Base-by-base conservation (phyloP, 495 filamentous ascomycete species). In the Aspergillus haitiensis region DNA sequence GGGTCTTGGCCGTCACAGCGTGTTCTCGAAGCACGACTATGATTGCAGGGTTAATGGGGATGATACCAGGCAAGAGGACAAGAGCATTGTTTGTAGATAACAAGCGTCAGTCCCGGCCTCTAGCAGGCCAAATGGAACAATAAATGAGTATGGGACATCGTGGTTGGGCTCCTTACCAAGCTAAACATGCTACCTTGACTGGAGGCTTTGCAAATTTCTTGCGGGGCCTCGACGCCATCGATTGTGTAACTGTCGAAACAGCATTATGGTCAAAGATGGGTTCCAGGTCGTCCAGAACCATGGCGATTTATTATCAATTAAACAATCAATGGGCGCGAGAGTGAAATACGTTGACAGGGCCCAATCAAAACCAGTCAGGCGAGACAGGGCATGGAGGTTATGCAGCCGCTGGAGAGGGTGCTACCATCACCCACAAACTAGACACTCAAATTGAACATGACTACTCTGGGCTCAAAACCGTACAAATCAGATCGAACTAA, bases 131-230 rank as follows among this genome's bases (percentile, higher is more conserved):
- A 40, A 57, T 34, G 8, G 15, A 47, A n/a, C 1, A 34, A 35
- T 45, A 8, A 34, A 35, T 45, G n/a, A 61, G 18, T 15, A 48
- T 44, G 33, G 34, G 21, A 27, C 21, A 27, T 27, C 54, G 49
- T 46, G 33, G 59, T 49, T 37, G 60, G 50, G 45, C 33, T 55
- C 70, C 80, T 70, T 74, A 85, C 84, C 84, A 86, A 60, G 81
- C 76, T 61, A 86, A 68, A 73, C 84, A 86, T 21, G 83, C 84
- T 64, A 84, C 78, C 69, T 86, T 86, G 27, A 85, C 83, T n/a
- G 84, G 84, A 37, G 84, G 84, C 71, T 78, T 78, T 52, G 77
- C 75, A 59, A 79, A 79, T 63, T 78, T 79, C 73, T 76, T 78
- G 63, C 77, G 74, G 59, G 67, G 64, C 51, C 57, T 60, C 45